These are phyloP conservation scores for Cladosporium sp. DNA, from an alignment of 2,329 filamentous ascomycete species.

Conservation along the genomic window DNA sequence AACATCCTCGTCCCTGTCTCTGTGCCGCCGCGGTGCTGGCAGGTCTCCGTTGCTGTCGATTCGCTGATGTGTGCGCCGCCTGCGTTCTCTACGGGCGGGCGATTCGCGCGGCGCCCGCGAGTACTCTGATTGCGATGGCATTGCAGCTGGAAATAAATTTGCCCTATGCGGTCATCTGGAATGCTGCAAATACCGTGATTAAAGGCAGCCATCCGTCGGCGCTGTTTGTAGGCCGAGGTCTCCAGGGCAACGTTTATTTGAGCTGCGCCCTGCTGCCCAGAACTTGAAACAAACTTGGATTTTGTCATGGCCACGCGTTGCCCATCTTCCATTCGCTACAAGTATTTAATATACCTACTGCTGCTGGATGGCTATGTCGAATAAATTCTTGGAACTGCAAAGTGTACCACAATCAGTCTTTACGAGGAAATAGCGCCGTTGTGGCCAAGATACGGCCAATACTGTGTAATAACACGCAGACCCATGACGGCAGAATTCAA, in stretches of 20 bases:
- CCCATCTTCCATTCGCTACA: not conserved
- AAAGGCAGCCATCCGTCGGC: not conserved
- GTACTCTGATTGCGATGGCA: conserved; percentile 18
- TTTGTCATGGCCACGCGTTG: conserved; percentile 3
- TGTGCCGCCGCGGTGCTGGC: conserved; percentile 18
- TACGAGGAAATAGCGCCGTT: not conserved
- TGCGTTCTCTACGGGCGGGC: conserved; percentile 34
- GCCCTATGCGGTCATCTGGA: conserved; percentile 18
- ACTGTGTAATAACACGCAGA: not conserved
- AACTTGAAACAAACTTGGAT: conserved; percentile 7
- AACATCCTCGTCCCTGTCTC: conserved; percentile 14
- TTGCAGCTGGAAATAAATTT: not conserved
- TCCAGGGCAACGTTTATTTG: not conserved
- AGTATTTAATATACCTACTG: not conserved
- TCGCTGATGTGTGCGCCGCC: conserved; percentile 38
- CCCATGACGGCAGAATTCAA: not conserved
- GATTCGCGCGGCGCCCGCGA: conserved; percentile 29
- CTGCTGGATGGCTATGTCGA: not conserved
- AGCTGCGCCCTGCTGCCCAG: not conserved
- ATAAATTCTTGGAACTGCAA: not conserved
- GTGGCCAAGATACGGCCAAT: not conserved
- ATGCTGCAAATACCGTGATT: conserved; percentile 7
- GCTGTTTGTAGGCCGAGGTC: conserved; percentile 2
- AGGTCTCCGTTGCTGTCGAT: conserved; percentile 40
- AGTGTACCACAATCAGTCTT: not conserved